Evolutionary conservation across 441 rosid genomes (phyloP), one percentile per base, ranked within the genome.

Genomic region (Gossypium schwendimanii): DNA sequence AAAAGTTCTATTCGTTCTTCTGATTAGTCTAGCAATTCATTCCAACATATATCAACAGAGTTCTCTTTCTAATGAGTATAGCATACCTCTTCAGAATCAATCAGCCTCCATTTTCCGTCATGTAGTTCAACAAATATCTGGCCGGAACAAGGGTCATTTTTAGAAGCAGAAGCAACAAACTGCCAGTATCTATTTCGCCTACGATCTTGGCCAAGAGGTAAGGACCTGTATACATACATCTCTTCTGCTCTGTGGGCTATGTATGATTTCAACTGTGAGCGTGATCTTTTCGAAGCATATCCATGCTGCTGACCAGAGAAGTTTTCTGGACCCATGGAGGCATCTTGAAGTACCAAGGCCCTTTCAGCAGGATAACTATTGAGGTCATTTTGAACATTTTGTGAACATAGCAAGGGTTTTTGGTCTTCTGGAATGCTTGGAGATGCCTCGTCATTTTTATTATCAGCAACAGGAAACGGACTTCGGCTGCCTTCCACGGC

Each of bases 171-270:
- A 70, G 97, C 88, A 70, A 89, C 89, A 85, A 94, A 96, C 75
- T 84, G 98, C 98, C 99, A 96, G 78, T 96, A 96, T 59, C 99
- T 88, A 77, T 96, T 94, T 70, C 89, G 92, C 77, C 97, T 85
- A 49, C 99, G 92, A 84, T 96, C 99, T 84, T 89, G 98, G 76
- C 99, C 99, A 44, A 96, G 95, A 33, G 99, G 98, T 85, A 96
- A 88, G 70, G 99, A 96, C 82, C 98, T 85, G 80, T 89, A 96
- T 11, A 87, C 88, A 78, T 91, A 87, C 80, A 88, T 87, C 84
- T 96, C 96, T 88, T 96, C 99, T n/a, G 98, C 93, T 82, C 78
- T 81, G 77, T 94, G 95, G 62, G 86, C 85, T 71, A 94, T 85
- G 75, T 89, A 94, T 52, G 99, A 91, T 84, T 96, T 96, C 76